A percentile compares a stretch with the other conserved stretches of the same genome.
These are phyloP conservation scores for Agroathelia rolfsii DNA, from an alignment of 1,284 basidiomycete species.

Conservation along the genomic window DNA sequence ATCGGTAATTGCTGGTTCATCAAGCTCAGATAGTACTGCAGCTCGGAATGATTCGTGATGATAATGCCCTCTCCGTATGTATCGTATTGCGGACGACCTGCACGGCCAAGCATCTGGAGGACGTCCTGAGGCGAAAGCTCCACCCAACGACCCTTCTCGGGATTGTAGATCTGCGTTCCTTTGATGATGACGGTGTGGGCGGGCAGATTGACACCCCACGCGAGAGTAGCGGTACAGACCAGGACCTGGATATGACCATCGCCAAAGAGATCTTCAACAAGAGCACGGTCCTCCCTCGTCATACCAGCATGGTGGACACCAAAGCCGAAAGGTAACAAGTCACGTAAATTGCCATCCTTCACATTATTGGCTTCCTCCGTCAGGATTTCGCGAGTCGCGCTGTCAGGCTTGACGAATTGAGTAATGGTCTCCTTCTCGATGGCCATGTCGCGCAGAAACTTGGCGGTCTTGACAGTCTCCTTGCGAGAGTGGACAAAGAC, in stretches of 20 bases:
- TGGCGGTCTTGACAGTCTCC: conserved; percentile 96
- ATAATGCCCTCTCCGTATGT: conserved; percentile 97
- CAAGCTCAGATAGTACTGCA: conserved; percentile 93
- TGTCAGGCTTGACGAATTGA: conserved; percentile 89
- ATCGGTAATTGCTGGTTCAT: conserved; percentile 96
- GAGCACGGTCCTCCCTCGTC: conserved; percentile 85
- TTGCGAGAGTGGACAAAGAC: conserved; percentile 99
- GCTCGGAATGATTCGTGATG: conserved; percentile 94
- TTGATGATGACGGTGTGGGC: conserved; percentile 99
- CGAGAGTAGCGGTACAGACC: conserved; percentile 95
- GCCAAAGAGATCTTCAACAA: conserved; percentile 93
- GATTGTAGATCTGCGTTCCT: conserved; percentile 98
- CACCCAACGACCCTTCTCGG: conserved; percentile 96
- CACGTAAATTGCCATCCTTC: conserved; percentile 78
- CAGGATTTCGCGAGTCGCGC: conserved; percentile 81
- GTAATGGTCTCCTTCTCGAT: conserved; percentile 95
- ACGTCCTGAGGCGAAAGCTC: conserved; percentile 96
- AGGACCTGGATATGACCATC: conserved; percentile 92
- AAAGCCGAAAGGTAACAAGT: conserved; percentile 93
- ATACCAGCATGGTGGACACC: conserved; percentile 99
- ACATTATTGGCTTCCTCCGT: conserved; percentile 79
- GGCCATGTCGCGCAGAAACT: conserved; percentile 89
- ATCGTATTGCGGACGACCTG: conserved; percentile 96
- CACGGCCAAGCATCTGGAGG: conserved; percentile 97
- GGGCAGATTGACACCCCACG: conserved; percentile 98